Evolutionary conservation across 805 yeast species (phyloP).

Genomic region (Suhomyces vadensis): DNA sequence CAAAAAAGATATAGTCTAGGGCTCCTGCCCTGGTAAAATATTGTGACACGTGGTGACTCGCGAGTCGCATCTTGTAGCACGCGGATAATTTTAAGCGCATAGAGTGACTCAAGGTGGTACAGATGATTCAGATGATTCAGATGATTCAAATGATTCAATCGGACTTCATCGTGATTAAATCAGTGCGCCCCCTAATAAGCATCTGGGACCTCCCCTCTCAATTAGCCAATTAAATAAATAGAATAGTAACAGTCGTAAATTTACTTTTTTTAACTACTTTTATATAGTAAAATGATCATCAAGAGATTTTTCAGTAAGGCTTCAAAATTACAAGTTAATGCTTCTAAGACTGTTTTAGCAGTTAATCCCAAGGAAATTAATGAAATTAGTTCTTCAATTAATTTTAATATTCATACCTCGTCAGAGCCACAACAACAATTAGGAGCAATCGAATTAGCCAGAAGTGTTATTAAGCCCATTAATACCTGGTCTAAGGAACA

Average conservation of each 20-base stretch:
- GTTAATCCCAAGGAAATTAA: conserved; percentile 3
- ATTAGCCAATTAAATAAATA: background rate
- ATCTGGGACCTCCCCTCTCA: background rate
- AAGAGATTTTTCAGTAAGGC: conserved; percentile 2
- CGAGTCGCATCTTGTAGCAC: background rate
- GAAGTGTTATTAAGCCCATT: conserved; percentile 16
- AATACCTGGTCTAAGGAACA: conserved; percentile 62
- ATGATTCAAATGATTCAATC: no score
- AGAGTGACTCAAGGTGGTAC: conserved; percentile 9
- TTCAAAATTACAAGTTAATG: background rate
- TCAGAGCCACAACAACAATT: background rate
- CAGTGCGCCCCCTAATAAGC: no score
- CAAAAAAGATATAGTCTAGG: no score
- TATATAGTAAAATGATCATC: background rate
- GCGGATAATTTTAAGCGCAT: background rate
- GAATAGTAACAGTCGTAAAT: no score
- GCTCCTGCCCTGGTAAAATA: no score
- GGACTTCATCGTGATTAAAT: no score
- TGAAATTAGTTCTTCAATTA: conserved; percentile 9
- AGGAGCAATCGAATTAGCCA: conserved; percentile 13
- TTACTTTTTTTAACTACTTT: background rate
- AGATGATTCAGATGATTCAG: no score
- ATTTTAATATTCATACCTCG: conserved; percentile 12
- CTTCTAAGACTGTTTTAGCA: conserved; percentile 1
- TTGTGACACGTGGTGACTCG: conserved; percentile 7